A percentile compares a stretch with the other conserved stretches of the same genome.
phyloP scores from a whole-genome alignment of 768 basidiomycete genomes.

The Gymnopilus junonius region DNA sequence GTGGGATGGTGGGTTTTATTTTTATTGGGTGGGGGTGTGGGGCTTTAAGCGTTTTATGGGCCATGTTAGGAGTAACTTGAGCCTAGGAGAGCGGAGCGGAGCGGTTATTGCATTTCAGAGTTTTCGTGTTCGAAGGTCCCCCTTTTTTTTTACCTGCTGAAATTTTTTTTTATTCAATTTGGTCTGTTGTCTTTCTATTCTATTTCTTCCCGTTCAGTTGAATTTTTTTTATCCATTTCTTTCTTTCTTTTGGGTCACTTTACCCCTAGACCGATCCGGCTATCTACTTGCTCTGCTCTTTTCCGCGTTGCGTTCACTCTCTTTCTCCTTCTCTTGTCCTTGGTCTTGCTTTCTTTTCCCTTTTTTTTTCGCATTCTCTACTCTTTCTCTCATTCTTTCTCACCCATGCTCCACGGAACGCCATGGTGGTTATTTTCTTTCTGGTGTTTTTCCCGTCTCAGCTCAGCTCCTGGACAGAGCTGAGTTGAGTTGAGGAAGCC shows the following conservation, averaged over 20 bases:
- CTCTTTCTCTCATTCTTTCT: not conserved
- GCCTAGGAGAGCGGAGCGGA: no score
- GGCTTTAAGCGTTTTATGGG: no score
- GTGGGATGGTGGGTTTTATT: no score
- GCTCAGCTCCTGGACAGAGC: no score
- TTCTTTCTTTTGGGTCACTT: not conserved
- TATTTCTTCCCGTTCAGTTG: not conserved
- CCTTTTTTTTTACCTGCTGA: no score
- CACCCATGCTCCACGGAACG: not conserved
- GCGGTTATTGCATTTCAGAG: no score
- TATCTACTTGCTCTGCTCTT: constrained; percentile 4
- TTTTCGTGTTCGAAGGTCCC: no score
- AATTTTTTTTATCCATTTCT: not conserved
- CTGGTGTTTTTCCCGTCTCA: not conserved
- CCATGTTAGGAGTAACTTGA: no score
- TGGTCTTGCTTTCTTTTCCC: not conserved
- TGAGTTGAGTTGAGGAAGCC: not conserved
- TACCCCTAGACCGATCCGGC: not conserved
- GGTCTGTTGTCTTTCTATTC: no score
- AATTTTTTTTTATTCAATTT: no score
- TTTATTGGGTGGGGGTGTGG: no score
- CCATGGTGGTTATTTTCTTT: not conserved
- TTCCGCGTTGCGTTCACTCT: not conserved
- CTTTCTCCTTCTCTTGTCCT: not conserved
- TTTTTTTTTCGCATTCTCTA: constrained; percentile 5